Conservation (phyloP, 2,329 filamentous ascomycete species). For the Tolypocladium ophioglossoides region DNA sequence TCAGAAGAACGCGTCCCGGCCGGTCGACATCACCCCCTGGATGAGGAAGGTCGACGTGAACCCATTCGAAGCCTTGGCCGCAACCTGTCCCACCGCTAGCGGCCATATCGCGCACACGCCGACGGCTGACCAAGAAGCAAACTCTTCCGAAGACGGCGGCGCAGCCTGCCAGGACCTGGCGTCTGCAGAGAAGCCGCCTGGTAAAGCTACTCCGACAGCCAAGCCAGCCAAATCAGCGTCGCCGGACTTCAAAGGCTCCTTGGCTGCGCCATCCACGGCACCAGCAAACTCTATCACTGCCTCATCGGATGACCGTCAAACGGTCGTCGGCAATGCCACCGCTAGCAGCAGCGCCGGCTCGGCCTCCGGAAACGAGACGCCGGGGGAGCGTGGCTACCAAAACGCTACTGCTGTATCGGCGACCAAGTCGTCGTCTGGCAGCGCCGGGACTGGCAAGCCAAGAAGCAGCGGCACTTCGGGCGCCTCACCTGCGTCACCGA, state of each 20-base stretch:
- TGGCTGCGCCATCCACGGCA: neutral
- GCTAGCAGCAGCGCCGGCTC: neutral
- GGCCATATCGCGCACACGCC: neutral
- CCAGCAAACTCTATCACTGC: neutral
- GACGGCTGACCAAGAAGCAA: neutral
- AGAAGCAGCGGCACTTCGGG: slow-evolving; percentile 16
- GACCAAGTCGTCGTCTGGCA: slow-evolving; percentile 4
- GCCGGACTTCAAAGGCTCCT: neutral
- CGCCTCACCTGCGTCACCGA: slow-evolving; percentile 43
- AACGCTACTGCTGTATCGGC: slow-evolving; percentile 1
- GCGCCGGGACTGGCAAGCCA: slow-evolving; percentile 12
- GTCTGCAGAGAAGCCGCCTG: neutral
- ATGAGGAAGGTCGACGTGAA: neutral
- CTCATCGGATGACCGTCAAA: neutral
- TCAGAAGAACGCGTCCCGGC: neutral
- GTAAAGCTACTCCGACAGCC: neutral
- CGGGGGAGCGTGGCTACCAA: slow-evolving; percentile 1
- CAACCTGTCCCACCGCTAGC: neutral
- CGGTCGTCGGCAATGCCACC: neutral
- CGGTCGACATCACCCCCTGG: neutral
- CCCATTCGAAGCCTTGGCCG: neutral
- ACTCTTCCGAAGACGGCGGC: neutral
- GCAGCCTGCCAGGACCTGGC: neutral
- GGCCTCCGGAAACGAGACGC: neutral
- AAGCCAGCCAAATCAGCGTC: neutral